These are phyloP conservation scores for Aegilops sharonensis DNA, from an alignment of 176 grass and related monocot genomes.

Conservation along the genomic window DNA sequence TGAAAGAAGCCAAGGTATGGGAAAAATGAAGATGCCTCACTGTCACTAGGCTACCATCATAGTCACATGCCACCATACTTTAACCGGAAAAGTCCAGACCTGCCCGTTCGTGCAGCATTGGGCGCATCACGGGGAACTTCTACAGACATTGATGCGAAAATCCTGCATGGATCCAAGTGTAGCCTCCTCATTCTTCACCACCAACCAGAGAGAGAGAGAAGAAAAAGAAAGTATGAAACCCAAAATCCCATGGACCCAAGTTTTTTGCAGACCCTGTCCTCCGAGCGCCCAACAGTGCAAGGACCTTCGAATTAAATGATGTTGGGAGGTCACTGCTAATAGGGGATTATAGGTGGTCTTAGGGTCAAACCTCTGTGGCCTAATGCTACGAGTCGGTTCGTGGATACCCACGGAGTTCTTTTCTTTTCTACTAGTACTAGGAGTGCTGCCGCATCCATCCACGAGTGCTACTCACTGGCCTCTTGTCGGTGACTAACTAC, in stretches of 20 bases:
- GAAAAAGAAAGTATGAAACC: conserved; percentile 21
- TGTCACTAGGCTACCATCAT: conserved; percentile 39
- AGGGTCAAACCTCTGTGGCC: conserved; percentile 47
- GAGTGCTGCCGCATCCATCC: background rate
- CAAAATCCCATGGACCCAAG: conserved; percentile 61
- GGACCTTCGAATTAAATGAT: conserved; percentile 64
- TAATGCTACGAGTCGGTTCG: conserved; percentile 35
- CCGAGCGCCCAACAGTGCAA: conserved; percentile 65
- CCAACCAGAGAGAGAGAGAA: conserved; percentile 20
- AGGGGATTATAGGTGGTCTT: conserved; percentile 39
- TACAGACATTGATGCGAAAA: conserved; percentile 93
- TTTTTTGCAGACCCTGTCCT: conserved; percentile 86
- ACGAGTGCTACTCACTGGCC: background rate
- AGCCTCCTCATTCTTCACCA: conserved; percentile 49
- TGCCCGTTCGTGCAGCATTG: conserved; percentile 40
- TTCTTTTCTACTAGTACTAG: background rate
- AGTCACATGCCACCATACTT: conserved; percentile 33
- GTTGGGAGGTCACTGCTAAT: background rate
- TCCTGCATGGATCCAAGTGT: conserved; percentile 68
- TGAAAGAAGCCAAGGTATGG: conserved; percentile 11
- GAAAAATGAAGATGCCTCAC: conserved; percentile 23
- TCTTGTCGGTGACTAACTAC: background rate
- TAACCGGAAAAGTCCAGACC: conserved; percentile 11
- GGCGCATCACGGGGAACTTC: conserved; percentile 25
- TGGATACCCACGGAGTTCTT: conserved; percentile 5